Percentiles rank a stretch among this genome's conserved stretches.
phyloP scores from a whole-genome alignment of 2,329 filamentous ascomycete species.

The Pseudogymnoascus sp. region DNA sequence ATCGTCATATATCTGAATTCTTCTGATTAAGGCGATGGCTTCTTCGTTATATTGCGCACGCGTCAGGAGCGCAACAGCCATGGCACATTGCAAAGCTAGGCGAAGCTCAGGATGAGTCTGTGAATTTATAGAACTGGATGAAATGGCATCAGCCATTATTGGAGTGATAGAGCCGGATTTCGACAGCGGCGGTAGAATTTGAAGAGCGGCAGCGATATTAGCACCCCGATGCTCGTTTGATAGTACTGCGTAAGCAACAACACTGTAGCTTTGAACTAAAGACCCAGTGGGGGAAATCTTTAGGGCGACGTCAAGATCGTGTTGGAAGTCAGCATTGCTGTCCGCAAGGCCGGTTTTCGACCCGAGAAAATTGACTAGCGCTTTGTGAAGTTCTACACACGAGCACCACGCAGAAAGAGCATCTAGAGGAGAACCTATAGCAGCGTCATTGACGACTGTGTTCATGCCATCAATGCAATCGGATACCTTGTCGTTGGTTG shows the following conservation, averaged over 20 bases:
- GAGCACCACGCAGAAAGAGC: constrained; percentile 91
- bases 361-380: constrained; percentile 58
- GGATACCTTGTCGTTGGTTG: constrained; percentile 50
- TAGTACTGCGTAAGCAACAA: constrained; percentile 52
- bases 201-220: not conserved
- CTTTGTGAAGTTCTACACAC: constrained; percentile 61
- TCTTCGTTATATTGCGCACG: not conserved
- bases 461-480: constrained; percentile 38
- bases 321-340: constrained; percentile 25
- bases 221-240: constrained; percentile 35
- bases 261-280: constrained; percentile 54
- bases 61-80: constrained; percentile 34
- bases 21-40: not conserved
- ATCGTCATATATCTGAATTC: not conserved
- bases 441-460: constrained; percentile 46
- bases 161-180: not conserved
- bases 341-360: constrained; percentile 35
- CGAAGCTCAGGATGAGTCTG: not conserved
- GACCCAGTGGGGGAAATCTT: constrained; percentile 72
- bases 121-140: not conserved
- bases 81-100: not conserved
- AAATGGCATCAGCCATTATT: not conserved
- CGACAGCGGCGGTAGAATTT: not conserved
- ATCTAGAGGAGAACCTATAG: constrained; percentile 80
- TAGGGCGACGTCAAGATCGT: constrained; percentile 46